Conservation (phyloP, 2,329 filamentous ascomycete species). For the Apiospora phragmitis region DNA sequence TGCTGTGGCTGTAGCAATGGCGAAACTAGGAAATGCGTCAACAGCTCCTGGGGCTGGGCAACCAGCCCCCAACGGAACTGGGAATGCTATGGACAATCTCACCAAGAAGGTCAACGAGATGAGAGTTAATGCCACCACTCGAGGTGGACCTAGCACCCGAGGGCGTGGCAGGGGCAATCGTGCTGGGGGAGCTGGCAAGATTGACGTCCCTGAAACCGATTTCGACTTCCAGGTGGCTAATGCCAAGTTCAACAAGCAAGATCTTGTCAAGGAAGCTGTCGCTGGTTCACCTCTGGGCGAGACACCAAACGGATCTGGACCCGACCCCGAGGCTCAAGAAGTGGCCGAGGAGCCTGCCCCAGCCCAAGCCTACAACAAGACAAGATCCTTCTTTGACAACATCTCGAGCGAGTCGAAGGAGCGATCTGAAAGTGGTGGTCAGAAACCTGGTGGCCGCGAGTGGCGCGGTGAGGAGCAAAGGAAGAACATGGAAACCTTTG, state of each 20-base stretch:
- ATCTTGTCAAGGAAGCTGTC: constrained; percentile 85
- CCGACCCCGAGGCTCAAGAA: constrained; percentile 31
- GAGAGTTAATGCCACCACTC: constrained; percentile 59
- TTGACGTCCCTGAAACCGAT: constrained; percentile 87
- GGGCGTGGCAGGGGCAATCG: constrained; percentile 46
- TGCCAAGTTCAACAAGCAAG: constrained; percentile 85
- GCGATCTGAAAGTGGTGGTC: constrained; percentile 69
- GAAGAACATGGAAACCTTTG: constrained; percentile 97
- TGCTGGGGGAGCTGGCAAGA: constrained; percentile 55
- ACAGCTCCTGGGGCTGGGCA: constrained; percentile 28
- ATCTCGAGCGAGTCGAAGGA: constrained; percentile 94
- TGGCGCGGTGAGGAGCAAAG: constrained; percentile 92
- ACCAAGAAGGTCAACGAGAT: constrained; percentile 77
- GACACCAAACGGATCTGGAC: constrained; percentile 38
- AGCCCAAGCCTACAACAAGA: constrained; percentile 76
- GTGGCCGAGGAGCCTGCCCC: constrained; percentile 35
- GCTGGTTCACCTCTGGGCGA: constrained; percentile 70
- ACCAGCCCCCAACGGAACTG: constrained; percentile 33
- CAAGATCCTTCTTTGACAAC: constrained; percentile 94
- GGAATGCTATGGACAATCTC: constrained; percentile 66
- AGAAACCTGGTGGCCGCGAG: constrained; percentile 76
- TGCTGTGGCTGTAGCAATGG: constrained; percentile 79
- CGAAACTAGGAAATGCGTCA: constrained; percentile 56
- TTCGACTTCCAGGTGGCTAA: constrained; percentile 90
- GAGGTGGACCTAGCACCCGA: constrained; percentile 50